Evolutionary conservation across 164 flowering plant genomes (phyloP), one percentile per base, ranked within the genome.

Genomic region (Liquidambar formosana): DNA sequence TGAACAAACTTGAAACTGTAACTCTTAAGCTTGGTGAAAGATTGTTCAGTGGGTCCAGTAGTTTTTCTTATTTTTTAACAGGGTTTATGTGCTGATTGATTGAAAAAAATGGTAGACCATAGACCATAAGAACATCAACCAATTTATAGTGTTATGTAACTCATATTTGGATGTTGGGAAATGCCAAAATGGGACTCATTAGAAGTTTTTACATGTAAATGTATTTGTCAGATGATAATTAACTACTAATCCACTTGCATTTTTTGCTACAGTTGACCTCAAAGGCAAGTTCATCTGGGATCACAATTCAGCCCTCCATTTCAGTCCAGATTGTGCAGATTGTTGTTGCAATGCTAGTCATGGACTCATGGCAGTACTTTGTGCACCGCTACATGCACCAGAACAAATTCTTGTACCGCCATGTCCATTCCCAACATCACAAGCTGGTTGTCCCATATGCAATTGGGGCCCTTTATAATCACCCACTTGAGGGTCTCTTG

Each of bases 361-460:
- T 88, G 89, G 97, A 92, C 63, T 80, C 92, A 8, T 92, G 95
- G 95, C 95, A 90, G 72, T 90, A 92, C 72, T 92, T 92, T 76
- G 85, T 88, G 71, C 93, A 92, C 66, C 81, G 95, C 0, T 88
- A 82, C 76, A 90, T 88, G 97, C 95, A 90, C 78, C 92, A 84
- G 48, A 92, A 88, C 83, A 90, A 87, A 72, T 90, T 85, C 70
- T 59, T 90, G 47, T 92, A 88, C 71, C 80, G 84, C 3, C 92
- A 90, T 65, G 64, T 92, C 64, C 97, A 89, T 72, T 92, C 93
- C 11, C 93, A 89, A 61, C 97, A 92, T 69, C 97, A 92, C 72
- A 80, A 80, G 63, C 76, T 92, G 60, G 89, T 92, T 25, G 94
- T 90, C 16, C 93, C 97, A 10, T 85, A 90, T 57, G 92, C 95